Evolutionary conservation across 495 filamentous ascomycete genomes (phyloP).

Genomic region (Saxophila tyrrhenica): DNA sequence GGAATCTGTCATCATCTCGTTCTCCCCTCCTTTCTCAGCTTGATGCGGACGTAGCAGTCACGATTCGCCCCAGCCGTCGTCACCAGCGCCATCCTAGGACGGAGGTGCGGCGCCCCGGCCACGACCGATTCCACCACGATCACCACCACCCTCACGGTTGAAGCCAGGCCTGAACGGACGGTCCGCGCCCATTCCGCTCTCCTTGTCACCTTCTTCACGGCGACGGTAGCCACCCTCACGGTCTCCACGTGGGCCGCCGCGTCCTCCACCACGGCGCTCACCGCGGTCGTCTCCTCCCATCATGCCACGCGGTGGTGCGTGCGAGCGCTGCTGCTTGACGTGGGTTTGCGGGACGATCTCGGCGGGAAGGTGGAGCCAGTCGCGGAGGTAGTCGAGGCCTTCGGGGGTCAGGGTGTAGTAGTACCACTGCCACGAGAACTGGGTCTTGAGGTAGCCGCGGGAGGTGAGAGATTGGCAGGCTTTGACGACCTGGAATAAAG

Average conservation of each 20-base stretch:
- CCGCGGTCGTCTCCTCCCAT: conserved; percentile 75
- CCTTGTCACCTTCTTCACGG: conserved; percentile 77
- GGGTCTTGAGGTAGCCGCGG: conserved; percentile 96
- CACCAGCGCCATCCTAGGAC: conserved; percentile 12
- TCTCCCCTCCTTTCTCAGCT: background rate
- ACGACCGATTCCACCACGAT: conserved; percentile 46
- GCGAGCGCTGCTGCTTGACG: conserved; percentile 99
- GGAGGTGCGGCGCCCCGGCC: conserved; percentile 52
- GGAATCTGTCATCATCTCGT: background rate
- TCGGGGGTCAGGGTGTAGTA: conserved; percentile 99
- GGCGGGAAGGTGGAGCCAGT: conserved; percentile 99
- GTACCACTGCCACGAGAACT: conserved; percentile 99
- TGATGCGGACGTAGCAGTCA: background rate
- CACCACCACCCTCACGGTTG: conserved; percentile 22
- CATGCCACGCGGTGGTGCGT: conserved; percentile 97
- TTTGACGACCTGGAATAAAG: conserved; percentile 66
- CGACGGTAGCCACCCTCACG: conserved; percentile 81
- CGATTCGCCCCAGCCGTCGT: conserved; percentile 2
- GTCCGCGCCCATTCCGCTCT: conserved; percentile 88
- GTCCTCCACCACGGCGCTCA: conserved; percentile 52
- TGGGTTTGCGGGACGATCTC: conserved; percentile 99
- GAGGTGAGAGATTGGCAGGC: conserved; percentile 94
- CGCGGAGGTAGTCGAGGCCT: conserved; percentile 98
- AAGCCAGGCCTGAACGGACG: conserved; percentile 59
- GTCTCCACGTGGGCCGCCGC: conserved; percentile 63